These are phyloP conservation scores for Nakazawaea holstii DNA, from an alignment of 805 yeast species.

Conservation along the genomic window DNA sequence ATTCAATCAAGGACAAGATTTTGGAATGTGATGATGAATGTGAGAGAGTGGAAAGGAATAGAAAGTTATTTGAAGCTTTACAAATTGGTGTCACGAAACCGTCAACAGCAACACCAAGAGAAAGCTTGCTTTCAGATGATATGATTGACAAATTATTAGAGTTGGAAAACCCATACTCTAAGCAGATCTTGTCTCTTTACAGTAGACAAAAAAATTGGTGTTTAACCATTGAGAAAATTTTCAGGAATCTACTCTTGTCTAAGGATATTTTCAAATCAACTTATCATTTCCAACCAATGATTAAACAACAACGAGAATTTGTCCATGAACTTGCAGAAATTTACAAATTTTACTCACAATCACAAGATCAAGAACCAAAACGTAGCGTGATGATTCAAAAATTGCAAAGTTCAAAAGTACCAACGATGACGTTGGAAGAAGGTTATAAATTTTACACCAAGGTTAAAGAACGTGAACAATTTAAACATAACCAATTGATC, in stretches of 20 bases:
- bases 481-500: conserved; percentile 14
- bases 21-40: conserved; percentile 72
- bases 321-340: conserved; percentile 61
- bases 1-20: conserved; percentile 28
- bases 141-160: conserved; percentile 17
- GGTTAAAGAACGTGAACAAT: conserved; percentile 19
- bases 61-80: conserved; percentile 59
- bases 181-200: conserved; percentile 40
- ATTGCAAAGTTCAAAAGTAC: conserved; percentile 26
- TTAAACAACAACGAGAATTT: conserved; percentile 59
- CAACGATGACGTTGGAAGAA: conserved; percentile 41
- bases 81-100: conserved; percentile 16
- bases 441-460: conserved; percentile 31
- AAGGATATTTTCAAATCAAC: conserved; percentile 29
- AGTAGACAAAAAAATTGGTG: conserved; percentile 66
- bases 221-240: conserved; percentile 47
- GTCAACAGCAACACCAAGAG: conserved; percentile 6
- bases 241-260: conserved; percentile 43
- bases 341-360: conserved; percentile 56
- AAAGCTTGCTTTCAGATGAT: conserved; percentile 13
- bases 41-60: conserved; percentile 52
- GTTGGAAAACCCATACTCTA: conserved; percentile 36
- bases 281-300: conserved; percentile 72
- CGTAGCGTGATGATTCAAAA: conserved; percentile 62
- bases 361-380: conserved; percentile 79